Base-by-base conservation (phyloP, 2,329 filamentous ascomycete species). In the Onygena corvina region DNA sequence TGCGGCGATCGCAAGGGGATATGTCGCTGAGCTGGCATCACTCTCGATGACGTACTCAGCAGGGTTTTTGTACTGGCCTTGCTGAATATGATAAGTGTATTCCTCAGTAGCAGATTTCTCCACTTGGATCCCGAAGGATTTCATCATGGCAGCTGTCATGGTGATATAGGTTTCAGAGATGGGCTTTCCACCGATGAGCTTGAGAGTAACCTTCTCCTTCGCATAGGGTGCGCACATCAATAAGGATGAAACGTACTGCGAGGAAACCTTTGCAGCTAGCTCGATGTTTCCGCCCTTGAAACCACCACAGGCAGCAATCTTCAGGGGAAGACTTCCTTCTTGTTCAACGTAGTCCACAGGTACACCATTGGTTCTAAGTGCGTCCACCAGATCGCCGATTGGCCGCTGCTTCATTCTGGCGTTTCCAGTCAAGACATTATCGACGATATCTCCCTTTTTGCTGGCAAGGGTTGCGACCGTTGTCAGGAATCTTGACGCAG, bases 111-210 rank as follows among this genome's bases (percentile, higher is more conserved):
- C 67, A 6, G 89, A 94, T 58, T 78, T 80, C 53, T 80, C 74
- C 9, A 95, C 92, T 33, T 80, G 66, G 34, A 98, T 79, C 46
- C 92, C 92, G 61, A 98, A 98, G 2, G 84, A 77, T 49, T 77
- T 76, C 92, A 98, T 98, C 90, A 98, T 98, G 12, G 88, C 78
- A 48, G 93, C 88, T 1, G 92, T 98, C 90, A 98, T 96, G 64
- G 98, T 88, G 60, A 98, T 96, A 65, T 98, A 98, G 1, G 83
- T 81, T 64, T 96, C 89, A 1, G 90, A 96, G 56, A 98, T 94
- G 36, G 92, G 90, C 66, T 94, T 96, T 49, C 89, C 92, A n/a
- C 92, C 92, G 9, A 96, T 83, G 33, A 98, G 76, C 34, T 82
- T 83, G 56, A 98, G 71, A 0, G 87, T 95, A 31, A 98, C 89